Evolutionary conservation across 805 yeast genomes (phyloP), one percentile per base, ranked within the genome.

Genomic region (Cyberlindnera saturnus): DNA sequence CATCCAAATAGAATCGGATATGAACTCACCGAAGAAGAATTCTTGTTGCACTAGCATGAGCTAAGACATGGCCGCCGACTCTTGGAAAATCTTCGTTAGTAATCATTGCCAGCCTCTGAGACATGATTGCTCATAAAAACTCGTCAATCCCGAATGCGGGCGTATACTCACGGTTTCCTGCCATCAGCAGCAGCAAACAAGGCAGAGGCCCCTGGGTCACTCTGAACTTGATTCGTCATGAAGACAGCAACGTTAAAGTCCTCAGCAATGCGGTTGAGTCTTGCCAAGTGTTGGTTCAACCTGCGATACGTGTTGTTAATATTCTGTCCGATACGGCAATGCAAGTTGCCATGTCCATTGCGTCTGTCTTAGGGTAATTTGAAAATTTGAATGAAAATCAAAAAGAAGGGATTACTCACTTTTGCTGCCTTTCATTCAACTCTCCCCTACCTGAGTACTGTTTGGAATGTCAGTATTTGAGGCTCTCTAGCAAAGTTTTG

Each of bases 201-300:
- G 0, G 89, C 82, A 51, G 82, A 77, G 1, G 91, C 93, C 47
- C 89, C 91, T 6, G 89, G 91, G 59, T 85, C 91, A 7, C 89
- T 84, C 49, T 84, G 91, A 14, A 84, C 89, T 59, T 84, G 91
- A 52, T 84, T 84, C 1, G 82, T 77, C 66, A 84, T 75, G 42
- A 84, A 80, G 0, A 84, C 84, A 0, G 91, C 91, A 40, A 82
- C 70, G 41, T 86, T 86, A 61, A 78, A 84, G 56, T 84, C 91
- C 56, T 84, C 91, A 0, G 90, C 85, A 41, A 83, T 64, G 51
- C 89, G 66, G 44, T 69, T 73, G 40, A 77, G 59, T 44, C 70
- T 67, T 6, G 75, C 68, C 30, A 77, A 60, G 63, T 76, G 80
- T 46, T 77, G 82, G 43, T 77, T 77, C 37, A 77, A 51, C 39